phyloP scores from a whole-genome alignment of 129 eudicot species.

The Centrapalus pauciflorus region DNA sequence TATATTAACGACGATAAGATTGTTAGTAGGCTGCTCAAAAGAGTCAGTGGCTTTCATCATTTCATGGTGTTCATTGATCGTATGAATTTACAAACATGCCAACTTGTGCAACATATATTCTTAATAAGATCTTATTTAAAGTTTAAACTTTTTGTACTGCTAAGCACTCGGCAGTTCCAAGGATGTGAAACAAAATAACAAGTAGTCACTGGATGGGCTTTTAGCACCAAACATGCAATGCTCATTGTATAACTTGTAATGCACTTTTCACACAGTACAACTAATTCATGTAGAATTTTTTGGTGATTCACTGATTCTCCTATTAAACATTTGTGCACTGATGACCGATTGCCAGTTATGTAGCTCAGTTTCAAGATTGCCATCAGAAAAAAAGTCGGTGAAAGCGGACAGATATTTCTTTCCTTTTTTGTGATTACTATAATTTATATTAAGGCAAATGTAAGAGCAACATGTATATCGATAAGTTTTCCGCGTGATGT shows the following conservation, averaged over 20 bases:
- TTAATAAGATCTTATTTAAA: neutral
- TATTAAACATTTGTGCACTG: neutral
- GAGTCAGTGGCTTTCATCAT: neutral
- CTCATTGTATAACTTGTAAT: neutral
- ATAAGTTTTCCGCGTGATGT: neutral
- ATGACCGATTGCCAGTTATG: neutral
- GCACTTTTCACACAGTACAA: slow-evolving; percentile 3
- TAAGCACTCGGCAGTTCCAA: neutral
- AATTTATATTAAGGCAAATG: neutral
- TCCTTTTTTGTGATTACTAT: neutral
- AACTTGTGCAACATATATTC: neutral
- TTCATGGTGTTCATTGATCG: neutral
- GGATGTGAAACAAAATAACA: neutral
- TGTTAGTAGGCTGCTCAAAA: neutral
- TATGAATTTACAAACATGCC: neutral
- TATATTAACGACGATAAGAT: neutral
- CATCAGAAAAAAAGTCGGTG: neutral
- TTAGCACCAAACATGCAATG: neutral
- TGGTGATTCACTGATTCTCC: neutral
- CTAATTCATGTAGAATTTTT: slow-evolving; percentile 4
- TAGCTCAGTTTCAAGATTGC: neutral
- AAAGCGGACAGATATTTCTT: neutral
- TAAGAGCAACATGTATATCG: neutral
- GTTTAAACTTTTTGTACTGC: neutral
- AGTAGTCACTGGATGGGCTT: neutral